These are phyloP conservation scores for Hordeum pubiflorum DNA, from an alignment of 202 grass and related monocot species.

Conservation along the genomic window DNA sequence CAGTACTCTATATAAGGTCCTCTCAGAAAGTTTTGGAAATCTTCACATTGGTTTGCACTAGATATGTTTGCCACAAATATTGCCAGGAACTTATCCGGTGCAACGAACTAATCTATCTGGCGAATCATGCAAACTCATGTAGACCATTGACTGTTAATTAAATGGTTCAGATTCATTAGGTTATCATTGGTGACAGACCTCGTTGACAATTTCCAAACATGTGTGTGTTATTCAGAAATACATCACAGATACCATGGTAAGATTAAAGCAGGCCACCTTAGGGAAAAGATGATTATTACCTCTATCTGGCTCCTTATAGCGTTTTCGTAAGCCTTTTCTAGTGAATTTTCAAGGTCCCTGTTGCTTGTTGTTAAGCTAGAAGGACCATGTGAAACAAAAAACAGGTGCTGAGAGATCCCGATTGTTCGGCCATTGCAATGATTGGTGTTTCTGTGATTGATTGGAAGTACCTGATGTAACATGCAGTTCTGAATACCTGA, in stretches of 20 bases:
- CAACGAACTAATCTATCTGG: slow-evolving; percentile 1
- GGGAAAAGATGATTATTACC: slow-evolving; percentile 37
- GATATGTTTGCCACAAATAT: not conserved
- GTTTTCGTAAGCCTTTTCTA: slow-evolving; percentile 45
- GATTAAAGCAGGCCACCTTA: not conserved
- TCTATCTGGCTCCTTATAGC: slow-evolving; percentile 63
- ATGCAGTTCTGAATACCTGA: slow-evolving; percentile 40
- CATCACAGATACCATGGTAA: not conserved
- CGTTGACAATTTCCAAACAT: not conserved
- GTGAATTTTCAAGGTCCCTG: slow-evolving; percentile 33
- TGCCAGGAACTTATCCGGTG: not conserved
- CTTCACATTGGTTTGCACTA: not conserved
- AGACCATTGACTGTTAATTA: not conserved
- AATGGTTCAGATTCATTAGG: not conserved
- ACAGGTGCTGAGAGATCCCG: slow-evolving; percentile 6
- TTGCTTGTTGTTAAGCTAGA: slow-evolving; percentile 15
- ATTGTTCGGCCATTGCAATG: slow-evolving; percentile 4
- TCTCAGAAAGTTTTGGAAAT: not conserved
- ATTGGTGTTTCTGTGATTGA: slow-evolving; percentile 15
- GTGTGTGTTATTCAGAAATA: slow-evolving; percentile 4
- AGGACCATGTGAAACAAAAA: slow-evolving; percentile 23
- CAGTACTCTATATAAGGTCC: not conserved
- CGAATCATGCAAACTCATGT: not conserved
- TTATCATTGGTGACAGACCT: not conserved
- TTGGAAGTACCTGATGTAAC: slow-evolving; percentile 36